phyloP scores from a whole-genome alignment of 2,329 filamentous ascomycete species.

The Penicillium sp. region DNA sequence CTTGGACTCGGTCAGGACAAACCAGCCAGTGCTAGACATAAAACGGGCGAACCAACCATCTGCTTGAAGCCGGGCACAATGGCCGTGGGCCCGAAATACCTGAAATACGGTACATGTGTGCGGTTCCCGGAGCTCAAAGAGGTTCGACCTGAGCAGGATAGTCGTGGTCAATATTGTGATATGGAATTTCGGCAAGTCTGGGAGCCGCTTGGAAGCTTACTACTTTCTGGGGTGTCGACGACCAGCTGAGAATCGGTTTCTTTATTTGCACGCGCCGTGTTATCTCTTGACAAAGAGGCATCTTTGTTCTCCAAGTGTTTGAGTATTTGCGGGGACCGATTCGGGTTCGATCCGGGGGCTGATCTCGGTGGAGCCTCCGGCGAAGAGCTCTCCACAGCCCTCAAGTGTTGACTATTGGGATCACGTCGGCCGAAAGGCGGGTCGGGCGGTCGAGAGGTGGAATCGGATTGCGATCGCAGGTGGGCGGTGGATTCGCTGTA shows the following conservation, averaged over 20 bases:
- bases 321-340: conserved; percentile 14
- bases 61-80: conserved; percentile 91
- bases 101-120: conserved; percentile 73
- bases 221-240: conserved; percentile 38
- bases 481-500: conserved; percentile 54
- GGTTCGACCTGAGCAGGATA: conserved; percentile 30
- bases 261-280: conserved; percentile 17
- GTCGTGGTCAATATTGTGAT: conserved; percentile 7
- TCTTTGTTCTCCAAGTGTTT: conserved; percentile 21
- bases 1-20: conserved; percentile 52
- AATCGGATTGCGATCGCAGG: conserved; percentile 33
- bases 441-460: conserved; percentile 22
- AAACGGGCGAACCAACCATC: conserved; percentile 58
- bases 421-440: conserved; percentile 20
- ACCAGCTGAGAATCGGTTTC: conserved; percentile 25
- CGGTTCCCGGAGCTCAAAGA: conserved; percentile 37
- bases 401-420: conserved; percentile 10
- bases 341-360: conserved; percentile 4
- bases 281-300: conserved; percentile 12
- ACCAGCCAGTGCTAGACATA: not conserved
- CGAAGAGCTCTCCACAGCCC: conserved; percentile 27
- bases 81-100: conserved; percentile 86
- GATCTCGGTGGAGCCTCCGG: conserved; percentile 21
- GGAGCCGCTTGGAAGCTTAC: conserved; percentile 25
- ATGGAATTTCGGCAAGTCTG: not conserved